Percentiles rank a stretch among this genome's conserved stretches.
These are phyloP conservation scores for Fraxinus excelsior DNA, from an alignment of 257 asterid species.

Conservation along the genomic window DNA sequence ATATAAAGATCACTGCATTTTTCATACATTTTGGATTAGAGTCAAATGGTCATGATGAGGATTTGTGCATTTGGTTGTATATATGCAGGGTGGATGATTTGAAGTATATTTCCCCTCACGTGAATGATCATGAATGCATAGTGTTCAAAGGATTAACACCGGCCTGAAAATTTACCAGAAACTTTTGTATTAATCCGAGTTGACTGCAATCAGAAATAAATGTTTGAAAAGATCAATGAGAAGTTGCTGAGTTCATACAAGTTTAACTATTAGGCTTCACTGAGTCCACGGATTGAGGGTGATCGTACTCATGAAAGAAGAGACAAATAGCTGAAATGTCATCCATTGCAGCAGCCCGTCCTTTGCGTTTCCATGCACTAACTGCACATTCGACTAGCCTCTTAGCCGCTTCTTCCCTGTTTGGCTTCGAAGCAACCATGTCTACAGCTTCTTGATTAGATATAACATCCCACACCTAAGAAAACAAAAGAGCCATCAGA, in stretches of 20 bases:
- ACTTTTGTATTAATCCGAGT: not conserved
- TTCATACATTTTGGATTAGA: not conserved
- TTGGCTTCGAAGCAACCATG: constrained; percentile 46
- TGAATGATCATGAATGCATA: not conserved
- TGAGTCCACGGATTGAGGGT: constrained; percentile 3
- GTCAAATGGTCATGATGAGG: not conserved
- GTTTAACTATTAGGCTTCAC: constrained; percentile 11
- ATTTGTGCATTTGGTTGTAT: not conserved
- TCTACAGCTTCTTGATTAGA: constrained; percentile 76
- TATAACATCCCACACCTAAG: constrained; percentile 78
- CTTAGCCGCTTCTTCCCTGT: constrained; percentile 60
- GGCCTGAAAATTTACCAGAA: not conserved
- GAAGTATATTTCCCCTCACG: not conserved
- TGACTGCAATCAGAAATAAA: not conserved
- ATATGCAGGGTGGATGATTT: not conserved
- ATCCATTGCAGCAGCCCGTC: constrained; percentile 62
- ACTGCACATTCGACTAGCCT: constrained; percentile 61
- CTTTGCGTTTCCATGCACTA: constrained; percentile 64
- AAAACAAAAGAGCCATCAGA: constrained; percentile 1
- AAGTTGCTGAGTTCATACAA: not conserved
- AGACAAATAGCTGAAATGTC: constrained; percentile 76
- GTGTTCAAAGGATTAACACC: not conserved
- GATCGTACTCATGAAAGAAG: constrained; percentile 45
- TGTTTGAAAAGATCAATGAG: not conserved
- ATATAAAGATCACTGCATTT: not conserved